Evolutionary conservation across 495 filamentous ascomycete species (phyloP).

Genomic region (Aspergillus conjunctus): DNA sequence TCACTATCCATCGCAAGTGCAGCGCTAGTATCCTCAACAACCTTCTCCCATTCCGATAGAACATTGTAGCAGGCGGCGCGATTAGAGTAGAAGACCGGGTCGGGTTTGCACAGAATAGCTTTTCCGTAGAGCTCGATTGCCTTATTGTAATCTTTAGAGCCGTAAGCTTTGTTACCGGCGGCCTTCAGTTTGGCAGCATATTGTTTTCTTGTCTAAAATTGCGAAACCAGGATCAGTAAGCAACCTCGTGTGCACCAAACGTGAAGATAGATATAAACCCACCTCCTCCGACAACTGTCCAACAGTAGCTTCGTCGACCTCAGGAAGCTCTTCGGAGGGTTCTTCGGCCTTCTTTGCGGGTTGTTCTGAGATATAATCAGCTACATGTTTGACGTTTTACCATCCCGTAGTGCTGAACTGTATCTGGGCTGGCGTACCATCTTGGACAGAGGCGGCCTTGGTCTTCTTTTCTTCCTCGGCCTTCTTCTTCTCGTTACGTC

Average conservation of each 20-base stretch:
- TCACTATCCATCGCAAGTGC: constrained; percentile 88
- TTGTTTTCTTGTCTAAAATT: constrained; percentile 61
- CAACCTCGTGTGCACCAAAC: constrained; percentile 3
- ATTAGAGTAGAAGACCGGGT: constrained; percentile 98
- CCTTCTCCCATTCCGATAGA: constrained; percentile 87
- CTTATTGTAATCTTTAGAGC: constrained; percentile 82
- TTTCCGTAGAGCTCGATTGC: constrained; percentile 94
- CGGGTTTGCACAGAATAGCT: constrained; percentile 94
- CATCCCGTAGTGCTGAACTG: constrained; percentile 1
- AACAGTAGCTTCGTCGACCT: constrained; percentile 80
- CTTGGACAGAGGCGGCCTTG: constrained; percentile 46
- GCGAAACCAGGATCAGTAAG: constrained; percentile 21
- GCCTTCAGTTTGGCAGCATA: constrained; percentile 90
- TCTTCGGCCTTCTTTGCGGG: constrained; percentile 60
- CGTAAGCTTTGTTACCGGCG: constrained; percentile 95
- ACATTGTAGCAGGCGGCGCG: constrained; percentile 97
- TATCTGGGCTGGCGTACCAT: constrained; percentile 36
- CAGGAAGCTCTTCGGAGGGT: constrained; percentile 74
- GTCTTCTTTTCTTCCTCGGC: constrained; percentile 71
- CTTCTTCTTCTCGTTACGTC: constrained; percentile 61
- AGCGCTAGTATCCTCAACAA: constrained; percentile 94
- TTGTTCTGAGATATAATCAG: constrained; percentile 41
- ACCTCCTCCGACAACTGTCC: constrained; percentile 68
- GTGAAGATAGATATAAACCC: constrained; percentile 19
- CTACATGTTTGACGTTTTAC: neutral